Conservation (phyloP, 495 filamentous ascomycete genomes). For the Chaetomium tenue region DNA sequence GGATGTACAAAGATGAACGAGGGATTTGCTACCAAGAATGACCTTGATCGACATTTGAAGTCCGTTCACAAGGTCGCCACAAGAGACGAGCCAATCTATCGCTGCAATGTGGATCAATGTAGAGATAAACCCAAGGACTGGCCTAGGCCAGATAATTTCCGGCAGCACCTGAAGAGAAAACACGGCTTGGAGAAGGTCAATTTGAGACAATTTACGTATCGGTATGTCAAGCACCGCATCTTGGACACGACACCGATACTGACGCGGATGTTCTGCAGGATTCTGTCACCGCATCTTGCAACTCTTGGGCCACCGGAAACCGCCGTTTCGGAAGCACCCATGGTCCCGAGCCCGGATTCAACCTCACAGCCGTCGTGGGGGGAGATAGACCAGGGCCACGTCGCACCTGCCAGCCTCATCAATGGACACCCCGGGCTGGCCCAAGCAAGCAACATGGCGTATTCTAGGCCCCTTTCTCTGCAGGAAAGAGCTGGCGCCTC, state of each 20-base stretch:
- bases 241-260: neutral
- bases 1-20: conserved; percentile 56
- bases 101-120: conserved; percentile 65
- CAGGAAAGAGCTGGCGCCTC: too few species aligned
- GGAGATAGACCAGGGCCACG: conserved; percentile 15
- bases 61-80: conserved; percentile 66
- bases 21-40: conserved; percentile 82
- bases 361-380: conserved; percentile 14
- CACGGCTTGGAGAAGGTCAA: conserved; percentile 55
- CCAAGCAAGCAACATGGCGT: conserved; percentile 3
- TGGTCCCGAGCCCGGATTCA: neutral
- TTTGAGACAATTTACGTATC: conserved; percentile 51
- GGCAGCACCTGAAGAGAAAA: conserved; percentile 77
- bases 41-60: conserved; percentile 70
- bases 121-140: conserved; percentile 70
- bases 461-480: neutral
- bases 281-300: neutral
- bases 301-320: neutral
- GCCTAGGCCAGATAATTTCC: conserved; percentile 91
- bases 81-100: conserved; percentile 58
- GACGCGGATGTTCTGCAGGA: neutral
- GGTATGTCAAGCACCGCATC: conserved; percentile 40
- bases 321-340: neutral
- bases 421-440: neutral
- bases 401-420: neutral